Conservation (phyloP, 768 basidiomycete genomes). For the Crucibulum laeve region DNA sequence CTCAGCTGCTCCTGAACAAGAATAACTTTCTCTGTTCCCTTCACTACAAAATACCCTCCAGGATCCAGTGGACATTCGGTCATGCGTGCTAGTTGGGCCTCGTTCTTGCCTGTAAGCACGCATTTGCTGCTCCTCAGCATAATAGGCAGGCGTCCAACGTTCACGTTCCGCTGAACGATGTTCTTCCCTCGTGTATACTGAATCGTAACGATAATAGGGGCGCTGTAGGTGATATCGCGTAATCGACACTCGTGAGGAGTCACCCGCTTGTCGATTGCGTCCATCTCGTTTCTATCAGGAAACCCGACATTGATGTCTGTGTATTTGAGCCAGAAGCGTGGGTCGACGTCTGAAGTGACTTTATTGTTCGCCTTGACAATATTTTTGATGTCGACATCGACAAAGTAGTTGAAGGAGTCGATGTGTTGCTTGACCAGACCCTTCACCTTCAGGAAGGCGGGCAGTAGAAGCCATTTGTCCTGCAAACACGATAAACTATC, state of each 20-base stretch:
- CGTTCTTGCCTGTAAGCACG: slow-evolving; percentile 72
- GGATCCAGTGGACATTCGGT: slow-evolving; percentile 97
- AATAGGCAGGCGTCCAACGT: slow-evolving; percentile 89
- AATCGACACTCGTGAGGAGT: slow-evolving; percentile 97
- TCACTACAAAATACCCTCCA: slow-evolving; percentile 99
- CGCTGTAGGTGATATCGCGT: slow-evolving; percentile 92
- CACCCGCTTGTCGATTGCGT: slow-evolving; percentile 73
- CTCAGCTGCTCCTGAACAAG: slow-evolving; percentile 97
- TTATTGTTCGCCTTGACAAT: slow-evolving; percentile 93
- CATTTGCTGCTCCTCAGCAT: slow-evolving; percentile 98
- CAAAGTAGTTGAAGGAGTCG: slow-evolving; percentile 98
- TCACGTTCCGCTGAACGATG: slow-evolving; percentile 82
- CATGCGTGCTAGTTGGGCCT: slow-evolving; percentile 88
- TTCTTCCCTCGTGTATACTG: slow-evolving; percentile 92
- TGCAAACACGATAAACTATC: slow-evolving; percentile 22
- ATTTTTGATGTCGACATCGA: slow-evolving; percentile 95
- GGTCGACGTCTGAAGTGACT: slow-evolving; percentile 95
- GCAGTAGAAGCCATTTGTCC: slow-evolving; percentile 99
- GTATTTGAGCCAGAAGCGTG: slow-evolving; percentile 95
- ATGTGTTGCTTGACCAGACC: slow-evolving; percentile 99
- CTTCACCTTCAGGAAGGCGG: slow-evolving; percentile 95
- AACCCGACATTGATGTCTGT: slow-evolving; percentile 91
- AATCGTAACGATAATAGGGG: slow-evolving; percentile 89
- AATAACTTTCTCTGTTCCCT: slow-evolving; percentile 99
- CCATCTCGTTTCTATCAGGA: slow-evolving; percentile 84